Percentiles rank a stretch among this genome's conserved stretches.
Evolutionary conservation across 2,329 filamentous ascomycete genomes (phyloP).

Genomic region (Trichoderma asperellum): DNA sequence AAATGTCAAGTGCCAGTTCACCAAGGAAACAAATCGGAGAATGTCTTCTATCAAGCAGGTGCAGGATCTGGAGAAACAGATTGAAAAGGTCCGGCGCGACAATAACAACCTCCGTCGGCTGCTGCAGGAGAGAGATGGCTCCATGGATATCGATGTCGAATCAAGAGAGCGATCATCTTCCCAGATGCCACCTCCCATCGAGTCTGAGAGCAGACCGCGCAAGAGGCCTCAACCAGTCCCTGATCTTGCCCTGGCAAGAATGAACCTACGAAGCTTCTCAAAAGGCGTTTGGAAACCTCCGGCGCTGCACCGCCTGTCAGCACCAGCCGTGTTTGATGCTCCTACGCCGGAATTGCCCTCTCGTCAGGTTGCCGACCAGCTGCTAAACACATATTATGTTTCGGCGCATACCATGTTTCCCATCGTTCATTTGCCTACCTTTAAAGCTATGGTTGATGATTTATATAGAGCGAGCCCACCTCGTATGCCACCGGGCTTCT

Average conservation of each 20-base stretch:
- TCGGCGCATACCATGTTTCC: conserved; percentile 81
- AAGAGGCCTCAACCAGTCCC: conserved; percentile 64
- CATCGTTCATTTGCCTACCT: conserved; percentile 85
- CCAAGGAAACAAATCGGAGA: conserved; percentile 95
- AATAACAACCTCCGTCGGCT: conserved; percentile 73
- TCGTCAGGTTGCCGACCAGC: conserved; percentile 68
- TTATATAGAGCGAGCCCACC: conserved; percentile 71
- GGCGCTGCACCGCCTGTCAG: conserved; percentile 62
- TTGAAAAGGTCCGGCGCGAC: conserved; percentile 78
- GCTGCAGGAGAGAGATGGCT: conserved; percentile 56
- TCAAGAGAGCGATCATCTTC: conserved; percentile 54
- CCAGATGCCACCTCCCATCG: conserved; percentile 64
- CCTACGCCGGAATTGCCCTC: conserved; percentile 70
- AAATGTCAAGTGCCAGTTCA: conserved; percentile 97
- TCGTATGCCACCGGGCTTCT: conserved; percentile 67
- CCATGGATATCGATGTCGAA: conserved; percentile 55
- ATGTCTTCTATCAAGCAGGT: conserved; percentile 99
- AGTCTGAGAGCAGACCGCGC: conserved; percentile 66
- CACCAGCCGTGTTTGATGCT: conserved; percentile 54
- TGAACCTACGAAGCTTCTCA: conserved; percentile 73
- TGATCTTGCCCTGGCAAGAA: conserved; percentile 72
- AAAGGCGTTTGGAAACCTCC: conserved; percentile 82
- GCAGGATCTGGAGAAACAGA: conserved; percentile 92
- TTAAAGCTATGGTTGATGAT: conserved; percentile 74
- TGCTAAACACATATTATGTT: conserved; percentile 75